Conservation (phyloP, 805 yeast species). For the Grigorovia humatica region DNA sequence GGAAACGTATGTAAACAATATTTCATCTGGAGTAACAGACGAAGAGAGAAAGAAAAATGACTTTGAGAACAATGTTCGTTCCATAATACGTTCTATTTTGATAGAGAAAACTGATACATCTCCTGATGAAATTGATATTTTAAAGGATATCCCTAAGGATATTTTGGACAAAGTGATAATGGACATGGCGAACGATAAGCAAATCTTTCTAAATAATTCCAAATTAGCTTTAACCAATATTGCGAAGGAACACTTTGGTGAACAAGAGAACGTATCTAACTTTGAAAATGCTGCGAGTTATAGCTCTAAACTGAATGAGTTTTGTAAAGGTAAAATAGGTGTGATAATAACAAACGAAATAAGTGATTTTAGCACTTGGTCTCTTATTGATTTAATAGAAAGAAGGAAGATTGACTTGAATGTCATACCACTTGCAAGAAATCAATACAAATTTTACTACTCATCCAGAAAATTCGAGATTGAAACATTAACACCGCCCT, state of each 20-base stretch:
- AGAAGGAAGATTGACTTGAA: conserved; percentile 33
- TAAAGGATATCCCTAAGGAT: conserved; percentile 40
- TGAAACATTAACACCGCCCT: conserved; percentile 46
- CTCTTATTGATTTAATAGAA: conserved; percentile 47
- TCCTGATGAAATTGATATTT: conserved; percentile 21
- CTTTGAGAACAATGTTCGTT: conserved; percentile 21
- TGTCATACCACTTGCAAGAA: conserved; percentile 46
- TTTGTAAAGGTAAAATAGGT: conserved; percentile 42
- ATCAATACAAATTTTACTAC: conserved; percentile 47
- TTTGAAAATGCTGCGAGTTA: conserved; percentile 40
- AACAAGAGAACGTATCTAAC: conserved; percentile 26
- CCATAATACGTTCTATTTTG: conserved; percentile 29
- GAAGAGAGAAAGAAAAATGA: neutral
- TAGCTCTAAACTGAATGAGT: conserved; percentile 32
- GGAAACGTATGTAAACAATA: conserved; percentile 31
- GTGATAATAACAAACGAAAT: conserved; percentile 41
- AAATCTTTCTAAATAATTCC: conserved; percentile 40
- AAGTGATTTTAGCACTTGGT: conserved; percentile 52
- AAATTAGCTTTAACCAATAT: conserved; percentile 24
- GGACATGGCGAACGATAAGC: conserved; percentile 41
- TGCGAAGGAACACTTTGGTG: conserved; percentile 17
- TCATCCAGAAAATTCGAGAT: conserved; percentile 68
- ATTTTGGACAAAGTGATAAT: conserved; percentile 35
- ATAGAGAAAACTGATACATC: conserved; percentile 22
- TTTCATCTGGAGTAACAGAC: neutral